Percentiles rank a stretch among this genome's conserved stretches.
Evolutionary conservation across 78 protist species (phyloP).

Genomic region (Dictyostelium brefeldianum): DNA sequence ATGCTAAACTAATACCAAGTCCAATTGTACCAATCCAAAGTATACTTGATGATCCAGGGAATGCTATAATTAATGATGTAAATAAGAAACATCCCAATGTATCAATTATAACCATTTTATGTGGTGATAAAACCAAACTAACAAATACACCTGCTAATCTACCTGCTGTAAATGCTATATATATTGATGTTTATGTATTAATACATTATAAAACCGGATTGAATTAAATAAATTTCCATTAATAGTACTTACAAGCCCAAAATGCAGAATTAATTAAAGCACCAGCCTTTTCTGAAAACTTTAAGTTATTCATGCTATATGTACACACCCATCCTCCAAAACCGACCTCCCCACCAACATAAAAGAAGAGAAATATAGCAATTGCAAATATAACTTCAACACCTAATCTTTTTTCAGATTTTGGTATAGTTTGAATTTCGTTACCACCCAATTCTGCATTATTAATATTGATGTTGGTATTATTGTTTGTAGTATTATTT

Average conservation of each 20-base stretch:
- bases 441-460: neutral
- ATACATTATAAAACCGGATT: too few relatives aligned
- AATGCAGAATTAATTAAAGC: conserved; percentile 51
- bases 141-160: conserved; percentile 70
- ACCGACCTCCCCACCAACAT: conserved; percentile 76
- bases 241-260: conserved; percentile 27
- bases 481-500: neutral
- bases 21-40: conserved; percentile 55
- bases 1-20: conserved; percentile 56
- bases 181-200: too few relatives aligned
- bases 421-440: conserved; percentile 2
- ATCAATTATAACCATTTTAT: conserved; percentile 69
- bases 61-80: conserved; percentile 14
- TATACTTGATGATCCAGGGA: conserved; percentile 10
- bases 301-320: neutral
- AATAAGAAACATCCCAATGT: conserved; percentile 62
- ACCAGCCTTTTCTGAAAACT: conserved; percentile 10
- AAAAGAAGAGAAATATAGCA: conserved; percentile 45
- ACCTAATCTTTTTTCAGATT: conserved; percentile 27
- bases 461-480: neutral
- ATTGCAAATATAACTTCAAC: conserved; percentile 34
- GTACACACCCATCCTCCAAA: conserved; percentile 78
- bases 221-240: too few relatives aligned
- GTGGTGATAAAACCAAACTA: conserved; percentile 50
- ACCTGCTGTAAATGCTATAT: conserved; percentile 7